Evolutionary conservation across 495 filamentous ascomycete genomes (phyloP), one percentile per base, ranked within the genome.

Genomic region (Pyrenopolyporus hunteri): DNA sequence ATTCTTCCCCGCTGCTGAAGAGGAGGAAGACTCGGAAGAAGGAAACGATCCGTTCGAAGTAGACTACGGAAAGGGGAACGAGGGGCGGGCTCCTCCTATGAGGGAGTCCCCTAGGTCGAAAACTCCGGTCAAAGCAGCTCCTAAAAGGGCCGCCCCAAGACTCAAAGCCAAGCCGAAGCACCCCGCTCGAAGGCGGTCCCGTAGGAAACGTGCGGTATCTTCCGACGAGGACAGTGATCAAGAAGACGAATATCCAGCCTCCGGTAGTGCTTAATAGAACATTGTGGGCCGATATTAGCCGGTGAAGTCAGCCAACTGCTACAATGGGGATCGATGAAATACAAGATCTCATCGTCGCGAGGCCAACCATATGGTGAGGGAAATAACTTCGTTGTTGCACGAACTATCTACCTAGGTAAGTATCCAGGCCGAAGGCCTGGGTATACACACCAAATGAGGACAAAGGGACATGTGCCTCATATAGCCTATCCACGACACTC

Each of bases 1-100:
- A 2, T 82, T 75, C 39, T 79, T 80, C 28, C 67, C 74, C 3
- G 64, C 71, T 0, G 61, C 56, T 1, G 67, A 73, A 6, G 71
- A 78, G 6, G 67, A 73, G 4, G 75, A 75, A 3, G 70, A 76
- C 2, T 58, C 53, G 9, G 75, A 70, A 4, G 73, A 70, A 1
- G 69, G 57, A 17, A 56, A 69, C 11, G 52, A 71, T 45, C 66
- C 69, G 31, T 71, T 71, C 29, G 56, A 71, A 36, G 63, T 71
- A 19, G 69, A 71, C 19, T 69, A 69, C 22, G 59, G 67, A 16
- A 51, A 62, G 8, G n/a, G 59, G 2, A 44, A 55, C 13, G 35
- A 64, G n/a, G 25, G 6, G 1, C 26, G 59, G 5, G 26, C 14
- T 36, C 28, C 39, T 23, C 23, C 37, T 33, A 39, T 39, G 3